These are phyloP conservation scores for Solanum lignicaule DNA, from an alignment of 257 asterid genomes.

Conservation along the genomic window DNA sequence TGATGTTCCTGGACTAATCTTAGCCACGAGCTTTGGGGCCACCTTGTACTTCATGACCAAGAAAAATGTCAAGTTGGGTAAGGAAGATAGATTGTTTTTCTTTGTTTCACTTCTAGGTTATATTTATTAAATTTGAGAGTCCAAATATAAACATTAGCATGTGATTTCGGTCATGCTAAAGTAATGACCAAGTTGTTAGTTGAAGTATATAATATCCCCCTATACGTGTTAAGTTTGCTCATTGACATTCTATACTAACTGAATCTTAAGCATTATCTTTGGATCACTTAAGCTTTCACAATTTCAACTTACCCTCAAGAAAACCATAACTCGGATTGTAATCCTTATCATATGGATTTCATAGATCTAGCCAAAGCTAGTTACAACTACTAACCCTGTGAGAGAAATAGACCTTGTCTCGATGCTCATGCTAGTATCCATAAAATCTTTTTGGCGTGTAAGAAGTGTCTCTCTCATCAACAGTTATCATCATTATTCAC, in stretches of 20 bases:
- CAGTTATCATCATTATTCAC: background rate
- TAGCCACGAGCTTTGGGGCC: conserved; percentile 94
- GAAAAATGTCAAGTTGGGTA: conserved; percentile 85
- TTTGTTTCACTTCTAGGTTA: background rate
- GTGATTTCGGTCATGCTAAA: background rate
- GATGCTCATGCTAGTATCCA: background rate
- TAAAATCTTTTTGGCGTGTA: background rate
- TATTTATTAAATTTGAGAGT: background rate
- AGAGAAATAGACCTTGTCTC: background rate
- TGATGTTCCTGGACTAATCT: conserved; percentile 84
- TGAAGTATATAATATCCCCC: background rate
- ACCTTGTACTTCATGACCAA: conserved; percentile 93
- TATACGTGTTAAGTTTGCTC: background rate
- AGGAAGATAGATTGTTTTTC: conserved; percentile 10
- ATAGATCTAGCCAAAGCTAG: background rate
- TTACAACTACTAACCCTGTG: background rate
- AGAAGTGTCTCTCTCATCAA: background rate
- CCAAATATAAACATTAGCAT: background rate
- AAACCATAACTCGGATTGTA: background rate
- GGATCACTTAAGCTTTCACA: background rate
- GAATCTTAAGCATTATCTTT: background rate
- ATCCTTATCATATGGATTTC: background rate
- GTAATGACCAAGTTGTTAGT: background rate
- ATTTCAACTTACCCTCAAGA: background rate
- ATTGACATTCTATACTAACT: background rate